Percentiles rank a stretch among this genome's conserved stretches.
phyloP scores from a whole-genome alignment of 805 yeast species.

The Zygosaccharomyces bisporus region DNA sequence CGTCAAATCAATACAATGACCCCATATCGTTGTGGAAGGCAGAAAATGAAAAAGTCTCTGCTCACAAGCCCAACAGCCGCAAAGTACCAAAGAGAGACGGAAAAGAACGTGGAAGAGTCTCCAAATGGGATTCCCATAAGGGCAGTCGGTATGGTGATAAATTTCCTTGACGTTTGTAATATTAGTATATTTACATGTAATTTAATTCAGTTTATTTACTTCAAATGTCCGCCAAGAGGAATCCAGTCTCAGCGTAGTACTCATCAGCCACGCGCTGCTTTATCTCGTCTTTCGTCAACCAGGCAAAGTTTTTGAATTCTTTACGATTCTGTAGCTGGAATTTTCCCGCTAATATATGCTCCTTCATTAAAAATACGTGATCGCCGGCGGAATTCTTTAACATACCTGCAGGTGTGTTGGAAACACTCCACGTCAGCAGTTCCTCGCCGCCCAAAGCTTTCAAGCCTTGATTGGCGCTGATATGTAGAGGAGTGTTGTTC shows the following conservation, averaged over 20 bases:
- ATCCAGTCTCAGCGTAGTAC: conserved; percentile 54
- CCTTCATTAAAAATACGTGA: conserved; percentile 70
- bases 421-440: conserved; percentile 87
- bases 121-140: conserved; percentile 17
- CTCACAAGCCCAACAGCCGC: conserved; percentile 4
- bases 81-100: conserved; percentile 7
- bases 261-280: conserved; percentile 45
- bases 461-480: conserved; percentile 71
- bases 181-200: conserved; percentile 10
- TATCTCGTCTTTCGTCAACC: conserved; percentile 85
- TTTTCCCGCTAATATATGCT: conserved; percentile 82
- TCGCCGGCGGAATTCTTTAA: conserved; percentile 37
- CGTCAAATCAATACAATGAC: conserved; percentile 13
- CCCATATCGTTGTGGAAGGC: conserved; percentile 19
- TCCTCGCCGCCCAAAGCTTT: conserved; percentile 65
- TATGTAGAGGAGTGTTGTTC: conserved; percentile 56
- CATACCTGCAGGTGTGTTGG: conserved; percentile 79
- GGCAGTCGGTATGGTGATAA: conserved; percentile 19
- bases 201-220: conserved; percentile 9
- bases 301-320: conserved; percentile 52
- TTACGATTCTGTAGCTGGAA: conserved; percentile 47
- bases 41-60: conserved; percentile 9
- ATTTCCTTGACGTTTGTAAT: conserved; percentile 6
- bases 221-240: conserved; percentile 36
- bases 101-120: conserved; percentile 8